Percentiles rank a stretch among this genome's conserved stretches.
phyloP scores from a whole-genome alignment of 2,329 filamentous ascomycete genomes.

The Botrytis deweyae region DNA sequence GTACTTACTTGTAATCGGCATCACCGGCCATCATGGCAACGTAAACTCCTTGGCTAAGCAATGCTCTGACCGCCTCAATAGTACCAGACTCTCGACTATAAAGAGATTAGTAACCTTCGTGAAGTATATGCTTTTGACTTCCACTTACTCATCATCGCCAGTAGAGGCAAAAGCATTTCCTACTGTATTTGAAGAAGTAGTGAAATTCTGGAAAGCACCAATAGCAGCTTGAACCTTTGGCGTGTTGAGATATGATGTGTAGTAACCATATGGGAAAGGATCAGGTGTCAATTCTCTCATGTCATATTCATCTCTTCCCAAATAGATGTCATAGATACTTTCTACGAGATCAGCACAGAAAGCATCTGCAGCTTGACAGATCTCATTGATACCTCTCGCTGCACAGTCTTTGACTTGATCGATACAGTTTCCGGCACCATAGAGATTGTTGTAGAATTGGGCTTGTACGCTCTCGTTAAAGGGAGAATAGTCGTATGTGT shows the following conservation, averaged over 20 bases:
- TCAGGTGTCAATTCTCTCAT: slow-evolving; percentile 55
- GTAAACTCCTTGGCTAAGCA: slow-evolving; percentile 63
- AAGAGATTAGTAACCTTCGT: neutral
- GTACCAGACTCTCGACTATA: slow-evolving; percentile 47
- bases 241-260: slow-evolving; percentile 57
- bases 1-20: slow-evolving; percentile 48
- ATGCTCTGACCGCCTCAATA: slow-evolving; percentile 51
- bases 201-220: slow-evolving; percentile 60
- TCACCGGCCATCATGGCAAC: slow-evolving; percentile 65
- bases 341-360: slow-evolving; percentile 58
- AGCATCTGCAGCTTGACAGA: slow-evolving; percentile 50
- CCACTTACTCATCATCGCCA: slow-evolving; percentile 45
- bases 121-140: neutral
- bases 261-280: slow-evolving; percentile 58
- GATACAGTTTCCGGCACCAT: slow-evolving; percentile 59
- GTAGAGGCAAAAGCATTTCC: slow-evolving; percentile 46
- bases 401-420: slow-evolving; percentile 58
- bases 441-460: slow-evolving; percentile 58
- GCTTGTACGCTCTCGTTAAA: slow-evolving; percentile 50
- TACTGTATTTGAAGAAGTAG: slow-evolving; percentile 46
- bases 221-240: slow-evolving; percentile 55
- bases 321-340: slow-evolving; percentile 49
- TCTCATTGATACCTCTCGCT: slow-evolving; percentile 48
- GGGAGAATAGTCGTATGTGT: slow-evolving; percentile 55
- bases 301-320: slow-evolving; percentile 59